Base-by-base conservation (phyloP, 2,329 filamentous ascomycete genomes). In the Cylindrodendrum hubeiense region DNA sequence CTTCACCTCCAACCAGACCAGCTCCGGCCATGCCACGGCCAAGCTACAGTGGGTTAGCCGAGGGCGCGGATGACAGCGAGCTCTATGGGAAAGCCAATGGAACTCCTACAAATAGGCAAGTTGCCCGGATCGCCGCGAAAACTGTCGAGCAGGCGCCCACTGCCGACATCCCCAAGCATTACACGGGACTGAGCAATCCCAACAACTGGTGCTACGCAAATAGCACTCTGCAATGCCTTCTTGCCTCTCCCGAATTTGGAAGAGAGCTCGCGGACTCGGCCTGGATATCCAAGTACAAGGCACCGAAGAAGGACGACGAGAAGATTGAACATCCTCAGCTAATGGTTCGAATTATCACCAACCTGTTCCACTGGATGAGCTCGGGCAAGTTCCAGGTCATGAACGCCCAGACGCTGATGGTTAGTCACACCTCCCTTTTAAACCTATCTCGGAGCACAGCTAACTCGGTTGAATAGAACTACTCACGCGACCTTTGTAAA, bases 181-280 rank as follows among this genome's bases (percentile, higher is more conserved):
- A 77, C 41, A 81, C 93, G 12, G 95, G 95, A 0, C 85, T 98
- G 13, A 82, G 89, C 63, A 98, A 98, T 72, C 93, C 94, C 43
- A 89, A 90, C 1, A 91, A 92, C 50, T 95, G 92, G 69, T 98
- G 95, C 77, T 98, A 97, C 76, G 94, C 96, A 84, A 98, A 97
- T 79, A 91, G 93, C n/a, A 91, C 91, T 0, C 84, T 98, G 26
- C 95, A 98, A 79, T 92, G 92, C 65, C 82, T 98, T 19, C 92
- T 93, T 63, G 91, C 90, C 2, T 95, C 94, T 1, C 76, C 88
- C 75, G 80, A 89, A 80, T 86, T 97, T 86, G 82, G 87, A 80
- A 77, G 89, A 81, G 82, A 91, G 82, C 75, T 91, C 76, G 74
- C 93, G 80, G 80, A 87, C 76, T 78, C 78, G 76, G 74, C 86